Percentiles rank a stretch among this genome's conserved stretches.
Conservation (phyloP, 306 rosid genomes). For the Begonia peltatifolia region DNA sequence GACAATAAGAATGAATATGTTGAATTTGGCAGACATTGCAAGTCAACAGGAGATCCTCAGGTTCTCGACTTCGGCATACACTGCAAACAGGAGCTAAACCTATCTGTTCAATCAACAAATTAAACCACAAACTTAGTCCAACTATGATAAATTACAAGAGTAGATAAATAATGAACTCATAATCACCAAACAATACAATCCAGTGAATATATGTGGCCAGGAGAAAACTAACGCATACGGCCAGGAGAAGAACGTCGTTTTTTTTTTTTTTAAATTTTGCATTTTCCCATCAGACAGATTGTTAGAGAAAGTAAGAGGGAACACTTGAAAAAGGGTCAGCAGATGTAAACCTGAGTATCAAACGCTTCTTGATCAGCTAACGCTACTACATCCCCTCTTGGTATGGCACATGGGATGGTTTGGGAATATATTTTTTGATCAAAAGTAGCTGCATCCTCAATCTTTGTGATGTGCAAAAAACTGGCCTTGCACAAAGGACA, state of each 20-base stretch:
- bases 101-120: slow-evolving; percentile 20
- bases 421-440: slow-evolving; percentile 84
- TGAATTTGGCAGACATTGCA: slow-evolving; percentile 36
- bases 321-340: not conserved
- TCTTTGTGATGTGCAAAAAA: slow-evolving; percentile 44
- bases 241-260: not conserved
- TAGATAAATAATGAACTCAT: not conserved
- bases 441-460: slow-evolving; percentile 44
- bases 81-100: slow-evolving; percentile 32
- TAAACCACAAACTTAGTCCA: no score
- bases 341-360: slow-evolving; percentile 36
- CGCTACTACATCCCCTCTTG: slow-evolving; percentile 27
- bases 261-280: no score
- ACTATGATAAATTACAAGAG: not conserved
- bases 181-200: not conserved
- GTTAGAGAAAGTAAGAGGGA: no score
- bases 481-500: slow-evolving; percentile 87
- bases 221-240: not conserved
- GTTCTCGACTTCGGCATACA: slow-evolving; percentile 47
- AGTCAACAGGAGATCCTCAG: slow-evolving; percentile 53
- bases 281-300: no score
- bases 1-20: slow-evolving; percentile 49
- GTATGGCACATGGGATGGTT: slow-evolving; percentile 55
- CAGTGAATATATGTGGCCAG: not conserved
- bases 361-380: slow-evolving; percentile 19